phyloP scores from a whole-genome alignment of 2,329 filamentous ascomycete genomes.

The Aspergillus latus region DNA sequence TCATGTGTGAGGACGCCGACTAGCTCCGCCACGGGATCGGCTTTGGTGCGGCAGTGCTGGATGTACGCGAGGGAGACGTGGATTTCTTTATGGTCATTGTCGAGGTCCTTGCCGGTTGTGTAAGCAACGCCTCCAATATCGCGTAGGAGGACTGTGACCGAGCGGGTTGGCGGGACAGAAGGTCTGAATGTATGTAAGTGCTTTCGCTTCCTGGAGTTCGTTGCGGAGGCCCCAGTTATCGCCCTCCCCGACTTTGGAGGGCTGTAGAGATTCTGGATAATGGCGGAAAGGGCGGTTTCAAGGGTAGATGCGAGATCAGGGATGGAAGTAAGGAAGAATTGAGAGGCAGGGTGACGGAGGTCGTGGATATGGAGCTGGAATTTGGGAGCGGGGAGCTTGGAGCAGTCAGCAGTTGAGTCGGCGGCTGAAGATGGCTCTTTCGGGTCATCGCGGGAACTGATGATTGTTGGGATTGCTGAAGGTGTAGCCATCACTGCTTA shows the following conservation, averaged over 20 bases:
- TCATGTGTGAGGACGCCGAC: constrained; percentile 85
- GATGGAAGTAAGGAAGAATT: constrained; percentile 64
- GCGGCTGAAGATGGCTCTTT: not conserved
- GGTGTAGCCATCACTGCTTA: constrained; percentile 17
- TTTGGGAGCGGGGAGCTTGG: constrained; percentile 30
- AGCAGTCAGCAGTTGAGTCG: constrained; percentile 10
- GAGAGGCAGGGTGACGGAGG: constrained; percentile 46
- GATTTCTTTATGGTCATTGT: constrained; percentile 87
- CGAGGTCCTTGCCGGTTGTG: constrained; percentile 76
- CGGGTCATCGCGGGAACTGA: constrained; percentile 1
- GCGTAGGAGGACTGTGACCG: constrained; percentile 78
- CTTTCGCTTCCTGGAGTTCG: constrained; percentile 9
- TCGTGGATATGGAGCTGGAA: constrained; percentile 43
- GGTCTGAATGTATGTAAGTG: constrained; percentile 29
- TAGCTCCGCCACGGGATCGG: constrained; percentile 59
- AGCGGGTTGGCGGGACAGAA: constrained; percentile 66
- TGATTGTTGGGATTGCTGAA: constrained; percentile 21
- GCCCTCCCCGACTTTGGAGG: not conserved
- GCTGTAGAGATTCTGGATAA: constrained; percentile 71
- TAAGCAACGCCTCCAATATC: constrained; percentile 84
- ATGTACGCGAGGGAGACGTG: constrained; percentile 83
- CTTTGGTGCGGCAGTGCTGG: constrained; percentile 26
- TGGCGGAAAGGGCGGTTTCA: constrained; percentile 61
- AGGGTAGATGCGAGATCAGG: constrained; percentile 62
- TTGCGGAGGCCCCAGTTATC: not conserved